Evolutionary conservation across 148 eudicot genomes (phyloP).

Genomic region (Polygonum maritimum): DNA sequence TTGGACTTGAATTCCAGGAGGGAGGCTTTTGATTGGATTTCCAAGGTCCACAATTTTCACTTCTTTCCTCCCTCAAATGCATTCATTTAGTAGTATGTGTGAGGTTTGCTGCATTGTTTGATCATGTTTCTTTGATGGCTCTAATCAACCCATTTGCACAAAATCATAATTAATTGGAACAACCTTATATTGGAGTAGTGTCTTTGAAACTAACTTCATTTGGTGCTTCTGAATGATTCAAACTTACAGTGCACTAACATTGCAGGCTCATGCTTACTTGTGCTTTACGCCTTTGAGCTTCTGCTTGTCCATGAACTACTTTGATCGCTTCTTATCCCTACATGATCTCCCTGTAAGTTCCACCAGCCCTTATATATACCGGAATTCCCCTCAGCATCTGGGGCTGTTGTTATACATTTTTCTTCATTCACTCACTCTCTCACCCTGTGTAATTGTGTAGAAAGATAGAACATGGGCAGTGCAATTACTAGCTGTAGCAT

Average conservation of each 20-base stretch:
- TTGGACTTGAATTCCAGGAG: constrained; percentile 45
- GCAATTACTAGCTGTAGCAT: constrained; percentile 76
- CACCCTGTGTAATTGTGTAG: constrained; percentile 16
- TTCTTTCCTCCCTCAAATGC: neutral
- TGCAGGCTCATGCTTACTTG: constrained; percentile 66
- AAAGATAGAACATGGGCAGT: constrained; percentile 57
- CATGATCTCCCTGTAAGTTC: constrained; percentile 59
- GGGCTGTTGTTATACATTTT: neutral
- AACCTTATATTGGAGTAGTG: no score
- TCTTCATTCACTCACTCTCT: neutral
- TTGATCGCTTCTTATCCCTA: constrained; percentile 72
- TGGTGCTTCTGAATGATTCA: neutral
- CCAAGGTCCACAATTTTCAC: constrained; percentile 35
- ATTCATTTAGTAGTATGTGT: neutral
- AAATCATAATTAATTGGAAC: no score
- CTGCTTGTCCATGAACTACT: constrained; percentile 56
- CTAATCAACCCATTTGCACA: neutral
- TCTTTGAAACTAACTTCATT: neutral
- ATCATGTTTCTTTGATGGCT: neutral
- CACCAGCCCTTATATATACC: no score
- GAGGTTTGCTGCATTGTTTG: neutral
- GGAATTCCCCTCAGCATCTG: neutral
- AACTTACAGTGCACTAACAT: neutral
- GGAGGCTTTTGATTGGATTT: constrained; percentile 81
- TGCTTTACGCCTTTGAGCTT: constrained; percentile 50